A percentile compares a stretch with the other conserved stretches of the same genome.
phyloP scores from a whole-genome alignment of 805 yeast genomes.

The Nakazawaea siamensis region DNA sequence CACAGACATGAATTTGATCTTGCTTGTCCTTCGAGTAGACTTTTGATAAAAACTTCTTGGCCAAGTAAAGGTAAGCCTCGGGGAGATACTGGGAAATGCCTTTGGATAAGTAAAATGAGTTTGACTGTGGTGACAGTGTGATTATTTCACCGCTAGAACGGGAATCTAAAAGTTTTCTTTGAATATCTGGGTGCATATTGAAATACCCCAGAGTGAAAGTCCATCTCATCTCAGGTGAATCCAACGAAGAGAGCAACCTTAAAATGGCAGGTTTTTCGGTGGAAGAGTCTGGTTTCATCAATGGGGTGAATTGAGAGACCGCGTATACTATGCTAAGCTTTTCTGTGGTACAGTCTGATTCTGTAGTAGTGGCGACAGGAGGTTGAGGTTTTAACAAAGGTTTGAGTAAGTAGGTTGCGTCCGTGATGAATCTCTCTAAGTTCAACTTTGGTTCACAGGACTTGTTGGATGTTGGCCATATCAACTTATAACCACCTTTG shows the following conservation, averaged over 20 bases:
- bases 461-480: slow-evolving; percentile 68
- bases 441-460: slow-evolving; percentile 62
- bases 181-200: slow-evolving; percentile 76
- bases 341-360: too few species aligned
- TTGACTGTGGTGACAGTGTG: slow-evolving; percentile 90
- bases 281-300: slow-evolving; percentile 57
- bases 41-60: slow-evolving; percentile 55
- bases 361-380: slow-evolving; percentile 11
- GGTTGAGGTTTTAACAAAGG: slow-evolving; percentile 44
- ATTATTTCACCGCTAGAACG: slow-evolving; percentile 62
- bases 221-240: slow-evolving; percentile 57
- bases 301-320: slow-evolving; percentile 83
- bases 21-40: slow-evolving; percentile 34
- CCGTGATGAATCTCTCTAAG: slow-evolving; percentile 40
- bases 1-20: slow-evolving; percentile 47
- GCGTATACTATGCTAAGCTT: slow-evolving; percentile 74
- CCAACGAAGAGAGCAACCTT: slow-evolving; percentile 48
- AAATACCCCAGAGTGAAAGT: slow-evolving; percentile 95
- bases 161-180: slow-evolving; percentile 45
- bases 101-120: slow-evolving; percentile 79
- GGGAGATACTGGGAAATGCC: slow-evolving; percentile 83
- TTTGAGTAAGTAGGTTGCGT: slow-evolving; percentile 45
- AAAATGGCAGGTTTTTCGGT: slow-evolving; percentile 76
- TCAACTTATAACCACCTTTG: slow-evolving; percentile 37
- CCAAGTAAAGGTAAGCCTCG: slow-evolving; percentile 73